Base-by-base conservation (phyloP, 1,284 basidiomycete genomes). In the Apiotrichum domesticum region DNA sequence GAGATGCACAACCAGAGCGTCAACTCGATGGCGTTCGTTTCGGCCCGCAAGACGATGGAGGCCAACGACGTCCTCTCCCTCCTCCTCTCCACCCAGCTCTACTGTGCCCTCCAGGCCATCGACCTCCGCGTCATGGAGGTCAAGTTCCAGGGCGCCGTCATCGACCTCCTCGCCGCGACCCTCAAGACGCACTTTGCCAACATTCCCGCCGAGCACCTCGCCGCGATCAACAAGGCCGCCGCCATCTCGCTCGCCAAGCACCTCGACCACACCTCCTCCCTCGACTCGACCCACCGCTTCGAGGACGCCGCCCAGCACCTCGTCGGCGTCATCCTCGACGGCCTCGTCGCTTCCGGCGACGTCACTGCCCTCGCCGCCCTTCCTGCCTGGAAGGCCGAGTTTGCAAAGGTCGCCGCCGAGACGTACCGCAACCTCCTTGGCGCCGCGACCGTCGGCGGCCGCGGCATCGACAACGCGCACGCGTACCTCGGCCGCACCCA, bases 1-100 rank as follows among this genome's bases (percentile, higher is more conserved):
- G 59, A 61, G 56, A 61, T 61, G 59, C 59, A 61, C 59, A 61
- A 61, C 59, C 59, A 61, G 56, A 50, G 46, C 33, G 59, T 61
- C 56, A 58, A 61, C 59, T 54, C 51, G 44, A 57, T 61, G 56
- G 56, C 56, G 2, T 61, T 58, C 21, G 56, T 55, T 9, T 58
- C 56, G 14, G 56, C 56, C 21, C 54, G 59, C 45, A 58, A 55
- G 56, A 61, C 59, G 29, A 58, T 58, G 46, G 53, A 61, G 54
- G 56, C 59, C 43, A 55, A 55, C 59, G 59, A 57, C 11, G 56
- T 58, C 33, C 56, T 61, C 13, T 39, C 33, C 4, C 59, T 61
- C 40, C 59, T 61, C 37, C 59, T 61, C 47, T 29, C 51, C 29
- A 58, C 59, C 44, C 59, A 61, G 59, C 46, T 61, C 39, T 61